Evolutionary conservation across 805 yeast species (phyloP), one percentile per base, ranked within the genome.

Genomic region (Metschnikowia drakensbergensis): DNA sequence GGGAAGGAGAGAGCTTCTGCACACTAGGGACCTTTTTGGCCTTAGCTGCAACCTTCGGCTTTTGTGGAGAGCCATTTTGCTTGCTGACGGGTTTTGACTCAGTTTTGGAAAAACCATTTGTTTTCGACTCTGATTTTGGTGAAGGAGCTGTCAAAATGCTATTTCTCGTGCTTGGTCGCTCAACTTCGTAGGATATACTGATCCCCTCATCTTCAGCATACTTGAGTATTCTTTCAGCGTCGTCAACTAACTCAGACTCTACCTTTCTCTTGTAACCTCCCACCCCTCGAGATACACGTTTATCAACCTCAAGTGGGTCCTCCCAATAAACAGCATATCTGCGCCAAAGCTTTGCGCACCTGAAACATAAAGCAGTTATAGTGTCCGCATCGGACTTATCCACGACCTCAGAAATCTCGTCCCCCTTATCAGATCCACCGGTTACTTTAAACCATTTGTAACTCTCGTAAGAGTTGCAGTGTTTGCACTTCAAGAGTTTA

Each of bases 311-410:
- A 25, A 67, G 56, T 0, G 96, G 96, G 31, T 81, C 82, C 54
- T 84, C 88, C 98, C 98, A 94, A 7, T 72, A 74, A 0, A 88
- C 83, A 0, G 90, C 97, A 64, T 92, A 92, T 35, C 95, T 71
- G 63, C 96, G 76, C 98, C 98, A 92, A 28, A 94, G 61, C 49
- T 86, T 76, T 0, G 97, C 96, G 70, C 99, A 92, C 46, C 98
- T 73, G 28, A 77, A 67, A 64, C 99, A 92, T 10, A 92, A 68
- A 0, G 90, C 97, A 11, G 72, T 65, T 1, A 81, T 67, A 1
- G 68, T 58, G 5, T 68, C 52, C 4, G 52, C 46, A 9, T 54
- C 58, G 8, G 48, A 36, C 11, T 42, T 26, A 7, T 51, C 53
- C 9, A 51, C 58, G 9, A 32, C 25, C 11, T 49, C 55, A 9